Evolutionary conservation across 2,329 filamentous ascomycete genomes (phyloP), one percentile per base, ranked within the genome.

Genomic region (Cordyceps javanica): DNA sequence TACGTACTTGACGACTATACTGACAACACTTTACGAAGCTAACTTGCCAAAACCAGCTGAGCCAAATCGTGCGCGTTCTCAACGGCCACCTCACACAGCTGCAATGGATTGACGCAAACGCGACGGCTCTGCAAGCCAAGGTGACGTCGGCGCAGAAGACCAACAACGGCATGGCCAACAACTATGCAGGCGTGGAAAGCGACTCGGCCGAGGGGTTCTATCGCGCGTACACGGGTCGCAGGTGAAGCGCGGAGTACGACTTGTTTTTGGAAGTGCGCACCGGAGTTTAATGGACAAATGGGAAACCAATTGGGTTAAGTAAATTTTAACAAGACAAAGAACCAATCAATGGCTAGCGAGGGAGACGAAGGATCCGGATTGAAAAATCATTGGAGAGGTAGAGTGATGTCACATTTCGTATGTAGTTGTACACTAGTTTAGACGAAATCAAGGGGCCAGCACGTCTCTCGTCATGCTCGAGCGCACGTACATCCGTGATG

Each of bases 1-100:
- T 94, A 81, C 75, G 86, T 81, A 66, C 51, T 63, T 62, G n/a
- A 41, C 53, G 41, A 26, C 19, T 51, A 46, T 46, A 41, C 36
- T 49, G 36, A 7, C 13, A 28, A 28, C 63, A 67, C 57, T n/a
- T 8, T 50, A 30, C 21, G 49, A n/a, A 42, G 53, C 64, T 70
- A 67, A 69, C 66, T 58, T 44, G 53, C 53, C 50, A 60, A 58
- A n/a, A 16, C 46, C 69, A 97, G 88, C 81, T 97, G 68, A 93
- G 91, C 64, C 91, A 97, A 73, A 96, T 99, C 67, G 93, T 97
- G 55, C 88, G 91, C 62, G 91, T 97, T 51, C 86, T 99, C 64
- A 99, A 99, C 71, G 86, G 88, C 25, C 94, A 99, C 71, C 84
- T 99, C 38, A 86, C 87, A 36, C 92, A 97, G 72, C 80, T 99